A percentile compares a stretch with the other conserved stretches of the same genome.
Evolutionary conservation across 2,329 filamentous ascomycete species (phyloP).

Genomic region (Zasmidium citrigriseum): DNA sequence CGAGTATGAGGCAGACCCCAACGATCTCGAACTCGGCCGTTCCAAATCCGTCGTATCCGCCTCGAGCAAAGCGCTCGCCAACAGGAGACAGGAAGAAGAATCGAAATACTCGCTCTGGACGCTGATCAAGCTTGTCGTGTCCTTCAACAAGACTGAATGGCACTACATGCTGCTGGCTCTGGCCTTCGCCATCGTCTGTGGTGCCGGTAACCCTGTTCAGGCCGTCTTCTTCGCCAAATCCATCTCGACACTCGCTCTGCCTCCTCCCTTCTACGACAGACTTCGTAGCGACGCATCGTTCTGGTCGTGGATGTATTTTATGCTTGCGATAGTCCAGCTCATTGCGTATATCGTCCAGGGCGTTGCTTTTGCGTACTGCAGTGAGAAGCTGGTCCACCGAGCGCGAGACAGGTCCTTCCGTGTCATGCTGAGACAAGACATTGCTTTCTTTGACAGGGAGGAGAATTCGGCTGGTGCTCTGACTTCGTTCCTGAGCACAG

Average conservation of each 20-base stretch:
- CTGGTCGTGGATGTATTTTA: slow-evolving; percentile 86
- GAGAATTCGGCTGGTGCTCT: slow-evolving; percentile 87
- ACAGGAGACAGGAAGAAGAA: slow-evolving; percentile 34
- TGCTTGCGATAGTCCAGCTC: slow-evolving; percentile 75
- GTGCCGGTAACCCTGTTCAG: slow-evolving; percentile 75
- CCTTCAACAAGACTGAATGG: slow-evolving; percentile 76
- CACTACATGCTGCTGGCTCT: slow-evolving; percentile 72
- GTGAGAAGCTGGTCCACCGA: slow-evolving; percentile 80
- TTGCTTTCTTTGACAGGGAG: slow-evolving; percentile 85
- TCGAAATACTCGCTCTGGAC: slow-evolving; percentile 69
- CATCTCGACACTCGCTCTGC: slow-evolving; percentile 70
- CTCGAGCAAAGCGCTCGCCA: slow-evolving; percentile 71
- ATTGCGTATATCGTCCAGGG: slow-evolving; percentile 70
- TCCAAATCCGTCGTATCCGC: slow-evolving; percentile 53
- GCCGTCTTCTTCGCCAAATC: slow-evolving; percentile 88
- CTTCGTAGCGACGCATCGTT: slow-evolving; percentile 75
- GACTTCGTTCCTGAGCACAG: slow-evolving; percentile 84
- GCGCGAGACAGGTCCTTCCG: slow-evolving; percentile 83
- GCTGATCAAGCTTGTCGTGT: slow-evolving; percentile 74
- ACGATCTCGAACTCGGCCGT: slow-evolving; percentile 62
- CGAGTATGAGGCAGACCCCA: slow-evolving; percentile 54
- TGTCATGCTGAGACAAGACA: slow-evolving; percentile 87
- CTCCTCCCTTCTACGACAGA: slow-evolving; percentile 51
- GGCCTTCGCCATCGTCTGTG: slow-evolving; percentile 72
- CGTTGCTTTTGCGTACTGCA: slow-evolving; percentile 76